Base-by-base conservation (phyloP, 2,329 filamentous ascomycete species). In the Lasiodiplodia citricola region DNA sequence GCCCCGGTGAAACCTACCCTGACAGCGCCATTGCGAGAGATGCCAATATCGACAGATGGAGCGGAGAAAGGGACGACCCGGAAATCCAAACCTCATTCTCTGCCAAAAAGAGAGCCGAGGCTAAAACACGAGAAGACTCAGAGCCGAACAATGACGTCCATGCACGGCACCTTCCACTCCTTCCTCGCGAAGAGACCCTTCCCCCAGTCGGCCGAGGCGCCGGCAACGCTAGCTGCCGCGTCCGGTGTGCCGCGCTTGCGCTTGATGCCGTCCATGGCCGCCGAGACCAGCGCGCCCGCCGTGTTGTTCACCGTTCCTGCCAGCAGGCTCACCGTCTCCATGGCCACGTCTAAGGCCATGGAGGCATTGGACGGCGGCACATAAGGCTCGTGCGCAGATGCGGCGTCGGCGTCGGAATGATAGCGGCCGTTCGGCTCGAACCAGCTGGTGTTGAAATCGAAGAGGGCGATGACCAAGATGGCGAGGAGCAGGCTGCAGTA, bases 401-500 rank as follows among this genome's bases (percentile, higher is more conserved):
- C 21, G 25, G 31, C n/a, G 41, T 64, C 41, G 21, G 25, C 13
- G 13, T 70, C 68, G 2, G 65, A 66, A 28, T 70, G 50, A 58
- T 68, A 75, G 16, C 75, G 73, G 31, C 79, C 79, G 23, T 78
- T 74, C 37, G 75, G 91, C 74, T 94, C 90, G 80, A 98, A 98
- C 95, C 94, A 98, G 83, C 96, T 93, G 75, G 90, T 92, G 73
- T 85, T 87, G 75, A 97, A 92, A 83, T 98, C 95, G 85, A 98
- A 96, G 83, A 98, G 96, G 79, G 94, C 96, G 73, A 94, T 87
- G 84, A 97, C 97, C 74, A 99, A 93, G 74, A 98, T 94, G 72
- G 97, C 87, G 60, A 99, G 92, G 66, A 99, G 91, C 71, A 97
- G 90, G 70, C 94, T 97, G 87, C 96, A 99, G 87, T 99, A 99